phyloP scores from a whole-genome alignment of 169 alveolate species.

The Sarcocystis neurona region DNA sequence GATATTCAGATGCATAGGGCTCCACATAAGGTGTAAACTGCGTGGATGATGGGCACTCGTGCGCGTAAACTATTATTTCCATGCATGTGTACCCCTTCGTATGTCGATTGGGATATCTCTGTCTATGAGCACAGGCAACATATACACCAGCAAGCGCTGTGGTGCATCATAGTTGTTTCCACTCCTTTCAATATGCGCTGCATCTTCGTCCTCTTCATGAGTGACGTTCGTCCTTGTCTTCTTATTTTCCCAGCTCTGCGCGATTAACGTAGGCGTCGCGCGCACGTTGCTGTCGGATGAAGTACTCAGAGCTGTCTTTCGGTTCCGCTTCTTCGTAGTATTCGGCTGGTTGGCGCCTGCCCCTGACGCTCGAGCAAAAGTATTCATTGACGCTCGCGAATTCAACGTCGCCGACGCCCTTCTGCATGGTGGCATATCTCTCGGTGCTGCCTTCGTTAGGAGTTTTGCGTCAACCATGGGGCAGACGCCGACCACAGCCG shows the following conservation, averaged over 20 bases:
- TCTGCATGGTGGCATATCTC: background rate
- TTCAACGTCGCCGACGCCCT: background rate
- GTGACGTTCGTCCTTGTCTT: background rate
- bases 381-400: background rate
- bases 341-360: slow-evolving; percentile 2
- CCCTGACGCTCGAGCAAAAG: background rate
- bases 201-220: too few species aligned
- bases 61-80: too few species aligned
- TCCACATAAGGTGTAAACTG: too few species aligned
- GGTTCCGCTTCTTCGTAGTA: background rate
- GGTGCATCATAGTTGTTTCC: too few species aligned
- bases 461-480: background rate
- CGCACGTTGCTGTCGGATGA: background rate
- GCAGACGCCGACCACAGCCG: too few species aligned
- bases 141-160: too few species aligned
- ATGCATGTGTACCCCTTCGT: background rate
- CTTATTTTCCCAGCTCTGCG: background rate
- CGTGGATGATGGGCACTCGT: too few species aligned
- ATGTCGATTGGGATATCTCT: background rate
- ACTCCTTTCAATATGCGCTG: too few species aligned
- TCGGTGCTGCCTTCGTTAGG: background rate
- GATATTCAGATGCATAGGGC: too few species aligned
- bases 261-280: background rate
- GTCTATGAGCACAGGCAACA: background rate
- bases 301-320: background rate